Evolutionary conservation across 2,329 filamentous ascomycete species (phyloP), one percentile per base, ranked within the genome.

Genomic region (Pyrenochaeta sp.): DNA sequence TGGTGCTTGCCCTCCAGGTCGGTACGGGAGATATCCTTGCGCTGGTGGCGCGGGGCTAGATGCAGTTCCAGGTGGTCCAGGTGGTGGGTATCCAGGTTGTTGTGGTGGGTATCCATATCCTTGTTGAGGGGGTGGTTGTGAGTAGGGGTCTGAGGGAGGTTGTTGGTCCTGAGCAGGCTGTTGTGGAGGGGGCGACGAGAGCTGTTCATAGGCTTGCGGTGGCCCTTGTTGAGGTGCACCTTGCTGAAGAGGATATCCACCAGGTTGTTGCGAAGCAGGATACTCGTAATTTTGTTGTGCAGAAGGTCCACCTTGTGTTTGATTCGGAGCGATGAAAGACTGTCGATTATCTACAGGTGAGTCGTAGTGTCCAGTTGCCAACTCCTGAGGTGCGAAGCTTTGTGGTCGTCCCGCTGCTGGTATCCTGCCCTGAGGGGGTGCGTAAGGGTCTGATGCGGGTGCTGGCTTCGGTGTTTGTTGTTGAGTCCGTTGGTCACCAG

Each of bases 351-450:
- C 81, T 2, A 81, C 65, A 1, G 82, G 82, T 7, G 79, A 81
- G 60, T 83, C 81, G 58, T 79, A 82, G 27, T 79, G 77, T 10
- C 77, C 74, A 4, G 80, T 81, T 19, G 80, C 77, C 19, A 84
- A 72, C 66, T 84, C 82, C 58, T 83, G 81, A 5, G 82, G 81
- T 10, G 68, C 76, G 46, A 72, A 78, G 51, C 75, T 78, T 47
- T 76, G 75, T 2, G 76, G 75, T 22, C 77, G 71, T 1, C 61
- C 72, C 12, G 66, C 72, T 34, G 68, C 65, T 19, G 73, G 71
- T 2, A 76, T 66, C 36, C 72, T 67, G 3, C 68, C 68, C 73
- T 78, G 72, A 71, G 79, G 67, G 56, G 77, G 56, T 66, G 74
- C 64, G 71, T 81, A 77, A 65, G 79, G 66, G 60, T 78, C 77